A percentile compares a stretch with the other conserved stretches of the same genome.
These are phyloP conservation scores for Beauveria rudraprayagi DNA, from an alignment of 2,329 filamentous ascomycete genomes.

Conservation along the genomic window DNA sequence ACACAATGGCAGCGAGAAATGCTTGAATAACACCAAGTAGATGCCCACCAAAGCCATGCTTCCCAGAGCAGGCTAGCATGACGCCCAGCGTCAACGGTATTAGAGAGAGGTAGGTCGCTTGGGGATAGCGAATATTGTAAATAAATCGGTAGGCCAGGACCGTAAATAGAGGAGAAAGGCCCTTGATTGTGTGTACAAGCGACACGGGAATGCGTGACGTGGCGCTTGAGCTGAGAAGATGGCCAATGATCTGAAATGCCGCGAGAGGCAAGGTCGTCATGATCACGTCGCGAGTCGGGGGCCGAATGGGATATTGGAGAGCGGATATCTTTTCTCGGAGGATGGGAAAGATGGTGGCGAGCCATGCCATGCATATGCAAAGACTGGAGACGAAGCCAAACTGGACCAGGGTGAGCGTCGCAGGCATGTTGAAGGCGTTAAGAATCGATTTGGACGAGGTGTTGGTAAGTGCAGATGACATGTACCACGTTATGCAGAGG, in stretches of 20 bases:
- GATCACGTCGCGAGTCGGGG: conserved; percentile 74
- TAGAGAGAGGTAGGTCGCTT: conserved; percentile 78
- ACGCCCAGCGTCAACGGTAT: conserved; percentile 92
- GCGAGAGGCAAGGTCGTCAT: conserved; percentile 84
- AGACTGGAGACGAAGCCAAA: conserved; percentile 88
- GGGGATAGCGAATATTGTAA: conserved; percentile 81
- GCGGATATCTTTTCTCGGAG: conserved; percentile 67
- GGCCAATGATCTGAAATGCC: conserved; percentile 85
- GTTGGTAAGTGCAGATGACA: conserved; percentile 90
- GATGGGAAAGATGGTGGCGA: conserved; percentile 63
- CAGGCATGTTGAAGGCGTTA: conserved; percentile 81
- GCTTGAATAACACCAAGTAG: conserved; percentile 85
- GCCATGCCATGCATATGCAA: conserved; percentile 71
- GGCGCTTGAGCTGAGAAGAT: conserved; percentile 87
- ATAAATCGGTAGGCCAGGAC: conserved; percentile 86
- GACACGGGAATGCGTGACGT: conserved; percentile 94
- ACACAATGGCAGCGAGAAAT: conserved; percentile 82
- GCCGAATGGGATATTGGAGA: conserved; percentile 74
- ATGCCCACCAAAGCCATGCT: conserved; percentile 68
- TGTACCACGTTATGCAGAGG: conserved; percentile 87
- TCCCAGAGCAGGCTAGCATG: conserved; percentile 89
- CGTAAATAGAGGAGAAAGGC: conserved; percentile 89
- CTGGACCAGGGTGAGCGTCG: conserved; percentile 86
- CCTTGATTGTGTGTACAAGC: conserved; percentile 96
- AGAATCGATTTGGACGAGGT: conserved; percentile 97